phyloP scores from a whole-genome alignment of 208 protist species.

The Trypanosomatidae sp. region DNA sequence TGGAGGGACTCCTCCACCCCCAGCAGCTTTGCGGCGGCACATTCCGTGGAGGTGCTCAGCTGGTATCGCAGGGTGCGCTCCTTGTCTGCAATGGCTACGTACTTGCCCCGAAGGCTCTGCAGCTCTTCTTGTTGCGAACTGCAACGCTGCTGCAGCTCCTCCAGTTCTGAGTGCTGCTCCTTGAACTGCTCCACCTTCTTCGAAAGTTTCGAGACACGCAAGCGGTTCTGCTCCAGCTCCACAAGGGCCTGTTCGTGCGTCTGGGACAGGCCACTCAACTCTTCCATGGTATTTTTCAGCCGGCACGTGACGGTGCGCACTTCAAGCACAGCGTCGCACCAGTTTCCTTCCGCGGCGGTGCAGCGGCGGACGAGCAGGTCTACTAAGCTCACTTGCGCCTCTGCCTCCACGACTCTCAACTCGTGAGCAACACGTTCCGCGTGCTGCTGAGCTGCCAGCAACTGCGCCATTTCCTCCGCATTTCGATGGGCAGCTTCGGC shows the following conservation, averaged over 20 bases:
- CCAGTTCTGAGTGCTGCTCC: conserved; percentile 15
- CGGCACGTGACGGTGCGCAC: conserved; percentile 2
- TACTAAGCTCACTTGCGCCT: background rate
- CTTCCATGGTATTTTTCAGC: background rate
- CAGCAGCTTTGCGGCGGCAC: conserved; percentile 10
- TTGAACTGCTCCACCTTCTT: conserved; percentile 23
- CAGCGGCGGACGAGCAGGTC: conserved; percentile 29
- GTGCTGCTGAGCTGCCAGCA: conserved; percentile 6
- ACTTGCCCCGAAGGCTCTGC: conserved; percentile 21
- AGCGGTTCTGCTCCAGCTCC: conserved; percentile 12
- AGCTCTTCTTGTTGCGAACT: conserved; percentile 18
- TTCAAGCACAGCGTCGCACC: conserved; percentile 13
- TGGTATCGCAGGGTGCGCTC: conserved; percentile 23
- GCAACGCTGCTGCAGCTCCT: conserved; percentile 21
- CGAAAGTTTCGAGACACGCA: conserved; percentile 12
- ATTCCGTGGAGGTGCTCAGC: conserved; percentile 10
- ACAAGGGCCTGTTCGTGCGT: conserved; percentile 8
- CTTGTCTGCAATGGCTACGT: conserved; percentile 22
- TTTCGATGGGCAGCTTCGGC: background rate
- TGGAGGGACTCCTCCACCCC: conserved; percentile 5
- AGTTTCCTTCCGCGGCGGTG: conserved; percentile 20
- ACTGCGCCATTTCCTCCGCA: background rate
- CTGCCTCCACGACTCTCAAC: background rate
- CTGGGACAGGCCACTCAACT: background rate
- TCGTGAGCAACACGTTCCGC: background rate